These are phyloP conservation scores for Saccharomyces uvarum DNA, from an alignment of 1,139 yeast genomes.

Conservation along the genomic window DNA sequence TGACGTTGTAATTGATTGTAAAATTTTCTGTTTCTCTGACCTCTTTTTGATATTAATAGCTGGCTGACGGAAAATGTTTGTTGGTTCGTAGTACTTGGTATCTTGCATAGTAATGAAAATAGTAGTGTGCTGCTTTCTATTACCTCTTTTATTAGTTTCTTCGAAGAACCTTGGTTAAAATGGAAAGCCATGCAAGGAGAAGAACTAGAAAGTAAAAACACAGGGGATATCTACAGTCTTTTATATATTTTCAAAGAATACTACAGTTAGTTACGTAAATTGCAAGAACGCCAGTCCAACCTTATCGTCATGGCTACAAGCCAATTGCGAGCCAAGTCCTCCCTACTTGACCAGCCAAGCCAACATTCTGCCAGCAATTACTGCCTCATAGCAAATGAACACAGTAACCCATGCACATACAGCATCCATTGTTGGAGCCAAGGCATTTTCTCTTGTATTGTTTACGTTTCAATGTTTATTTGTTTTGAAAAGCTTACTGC, in stretches of 20 bases:
- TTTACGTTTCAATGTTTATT: background rate
- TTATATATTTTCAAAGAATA: background rate
- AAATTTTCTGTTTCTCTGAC: background rate
- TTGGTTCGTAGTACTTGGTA: slow-evolving; percentile 20
- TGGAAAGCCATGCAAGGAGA: background rate
- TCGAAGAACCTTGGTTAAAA: background rate
- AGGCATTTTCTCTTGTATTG: background rate
- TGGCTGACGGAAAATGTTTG: slow-evolving; percentile 24
- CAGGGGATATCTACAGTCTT: background rate
- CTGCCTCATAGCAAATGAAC: background rate
- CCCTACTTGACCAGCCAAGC: background rate
- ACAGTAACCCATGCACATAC: background rate
- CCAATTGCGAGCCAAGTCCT: background rate
- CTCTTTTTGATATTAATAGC: slow-evolving; percentile 19
- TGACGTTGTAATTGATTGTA: slow-evolving; percentile 5
- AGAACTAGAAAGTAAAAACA: background rate
- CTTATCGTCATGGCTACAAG: background rate
- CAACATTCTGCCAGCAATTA: background rate
- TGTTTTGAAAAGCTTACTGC: background rate
- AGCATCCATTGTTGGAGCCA: background rate
- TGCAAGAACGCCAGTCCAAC: background rate
- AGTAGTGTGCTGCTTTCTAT: background rate
- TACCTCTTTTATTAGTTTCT: background rate
- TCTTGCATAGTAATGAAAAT: background rate
- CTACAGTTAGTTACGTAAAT: background rate